Base-by-base conservation (phyloP, 75 land plant genomes). In the Cunninghamia lanceolata region DNA sequence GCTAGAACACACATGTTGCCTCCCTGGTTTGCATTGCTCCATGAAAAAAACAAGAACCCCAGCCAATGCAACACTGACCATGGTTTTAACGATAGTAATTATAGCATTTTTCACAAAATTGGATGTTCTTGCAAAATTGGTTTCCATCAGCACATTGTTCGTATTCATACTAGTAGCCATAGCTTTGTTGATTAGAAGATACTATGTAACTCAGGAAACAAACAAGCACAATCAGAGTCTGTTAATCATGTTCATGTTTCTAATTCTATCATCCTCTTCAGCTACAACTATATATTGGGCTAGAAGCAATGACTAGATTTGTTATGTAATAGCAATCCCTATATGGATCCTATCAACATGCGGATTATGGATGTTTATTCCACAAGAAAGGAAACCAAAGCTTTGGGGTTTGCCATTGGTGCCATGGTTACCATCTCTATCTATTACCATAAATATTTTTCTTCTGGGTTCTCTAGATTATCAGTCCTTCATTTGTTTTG, bases 1-100 rank as follows among this genome's bases (percentile, higher is more conserved):
- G 96, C 98, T 0, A 76, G 98, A 1, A 92, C 94, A 32, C 98
- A 96, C 87, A 93, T 96, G 91, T 79, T 96, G 85, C 94, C 96
- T 0, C 94, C 95, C 14, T 94, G 95, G 95, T 83, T 96, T 38
- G 96, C 94, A 25, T 19, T 74, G 13, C 95, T 96, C 73, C 98
- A 0, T n/a, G n/a, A n/a, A n/a, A n/a, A n/a, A n/a, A n/a, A n/a
- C n/a, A n/a, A n/a, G n/a, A n/a, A n/a, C n/a, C n/a, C n/a, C n/a
- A n/a, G n/a, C n/a, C n/a, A n/a, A n/a, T n/a, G n/a, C n/a, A n/a
- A n/a, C n/a, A n/a, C 40, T 86, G 17, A 88, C 85, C 30, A 92
- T 96, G 94, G 82, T 93, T 25, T 43, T 86, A 21, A 94, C 91
- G 9, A 90, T 90, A 19, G 89, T 91, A 30, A 28, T 93, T 15